These are phyloP conservation scores for Castanea sativa DNA, from an alignment of 306 rosid genomes.

Conservation along the genomic window DNA sequence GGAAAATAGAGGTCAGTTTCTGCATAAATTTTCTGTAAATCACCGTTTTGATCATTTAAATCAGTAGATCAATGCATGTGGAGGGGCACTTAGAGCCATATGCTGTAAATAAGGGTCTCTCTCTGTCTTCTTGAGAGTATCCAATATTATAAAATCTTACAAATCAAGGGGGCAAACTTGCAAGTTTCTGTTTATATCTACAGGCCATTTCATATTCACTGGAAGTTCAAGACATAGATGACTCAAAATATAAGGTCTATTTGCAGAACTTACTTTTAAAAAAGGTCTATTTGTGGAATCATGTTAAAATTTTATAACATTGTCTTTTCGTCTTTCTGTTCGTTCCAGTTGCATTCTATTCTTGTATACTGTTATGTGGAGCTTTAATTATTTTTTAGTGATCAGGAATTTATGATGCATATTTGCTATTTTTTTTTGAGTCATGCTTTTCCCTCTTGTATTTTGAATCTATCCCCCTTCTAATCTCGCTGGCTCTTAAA, in stretches of 20 bases:
- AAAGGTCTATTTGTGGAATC: background rate
- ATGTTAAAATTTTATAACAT: background rate
- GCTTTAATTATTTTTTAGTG: background rate
- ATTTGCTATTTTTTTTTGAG: background rate
- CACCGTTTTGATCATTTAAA: background rate
- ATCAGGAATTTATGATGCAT: background rate
- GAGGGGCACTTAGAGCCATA: background rate
- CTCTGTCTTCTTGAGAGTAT: background rate
- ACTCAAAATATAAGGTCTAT: no score
- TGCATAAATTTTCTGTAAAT: background rate
- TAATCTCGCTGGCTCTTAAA: background rate
- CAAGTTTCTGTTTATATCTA: no score
- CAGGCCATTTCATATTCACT: no score
- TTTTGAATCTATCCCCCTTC: background rate
- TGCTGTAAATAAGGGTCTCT: background rate
- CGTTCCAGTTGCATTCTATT: background rate
- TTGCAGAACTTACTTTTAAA: no score
- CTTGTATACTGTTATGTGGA: background rate
- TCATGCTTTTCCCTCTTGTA: background rate
- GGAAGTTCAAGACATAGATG: no score
- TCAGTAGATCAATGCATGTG: background rate
- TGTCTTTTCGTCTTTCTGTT: background rate
- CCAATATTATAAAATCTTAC: background rate
- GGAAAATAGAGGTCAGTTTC: background rate
- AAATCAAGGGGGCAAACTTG: no score